Conservation (phyloP, 352 stramenopile genomes). For the Globisporangium cystogenes region DNA sequence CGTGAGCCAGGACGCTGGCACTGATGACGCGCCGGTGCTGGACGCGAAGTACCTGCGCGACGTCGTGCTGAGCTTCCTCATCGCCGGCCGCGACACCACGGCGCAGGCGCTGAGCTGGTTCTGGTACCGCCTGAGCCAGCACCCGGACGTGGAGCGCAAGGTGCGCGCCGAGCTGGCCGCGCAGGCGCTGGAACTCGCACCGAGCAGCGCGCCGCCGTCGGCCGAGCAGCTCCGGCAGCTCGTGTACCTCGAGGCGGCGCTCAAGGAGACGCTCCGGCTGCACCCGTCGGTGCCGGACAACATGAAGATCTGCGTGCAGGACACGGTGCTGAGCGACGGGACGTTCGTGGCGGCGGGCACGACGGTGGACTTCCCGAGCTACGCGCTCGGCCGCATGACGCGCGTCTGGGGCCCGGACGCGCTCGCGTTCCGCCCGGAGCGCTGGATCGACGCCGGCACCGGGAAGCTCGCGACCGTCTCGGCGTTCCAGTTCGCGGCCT, state of each 20-base stretch:
- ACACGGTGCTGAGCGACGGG: slow-evolving; percentile 56
- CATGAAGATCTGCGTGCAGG: slow-evolving; percentile 20
- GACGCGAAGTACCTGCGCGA: slow-evolving; percentile 46
- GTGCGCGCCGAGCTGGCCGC: slow-evolving; percentile 38
- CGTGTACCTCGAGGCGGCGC: slow-evolving; percentile 36
- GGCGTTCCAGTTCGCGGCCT: slow-evolving; percentile 58
- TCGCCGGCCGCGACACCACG: slow-evolving; percentile 76
- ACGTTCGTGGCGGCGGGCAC: slow-evolving; percentile 36
- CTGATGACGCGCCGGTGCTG: slow-evolving; percentile 1
- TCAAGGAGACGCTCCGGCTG: slow-evolving; percentile 57
- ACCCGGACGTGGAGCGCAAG: slow-evolving; percentile 44
- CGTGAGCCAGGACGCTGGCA: neutral
- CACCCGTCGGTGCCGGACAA: slow-evolving; percentile 42
- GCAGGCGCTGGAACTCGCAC: too few species aligned
- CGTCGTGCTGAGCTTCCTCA: slow-evolving; percentile 74
- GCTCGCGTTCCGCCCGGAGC: slow-evolving; percentile 54
- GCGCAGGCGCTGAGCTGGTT: slow-evolving; percentile 70
- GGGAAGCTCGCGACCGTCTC: slow-evolving; percentile 29
- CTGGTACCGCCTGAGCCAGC: slow-evolving; percentile 39
- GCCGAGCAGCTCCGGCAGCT: slow-evolving; percentile 26
- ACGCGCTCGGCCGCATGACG: slow-evolving; percentile 45
- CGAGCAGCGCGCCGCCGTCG: slow-evolving; percentile 16
- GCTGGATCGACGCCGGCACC: slow-evolving; percentile 41
- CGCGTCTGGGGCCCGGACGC: slow-evolving; percentile 58
- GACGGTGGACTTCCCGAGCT: slow-evolving; percentile 34